phyloP scores from a whole-genome alignment of 495 filamentous ascomycete genomes.

The Penicillium coffeae region DNA sequence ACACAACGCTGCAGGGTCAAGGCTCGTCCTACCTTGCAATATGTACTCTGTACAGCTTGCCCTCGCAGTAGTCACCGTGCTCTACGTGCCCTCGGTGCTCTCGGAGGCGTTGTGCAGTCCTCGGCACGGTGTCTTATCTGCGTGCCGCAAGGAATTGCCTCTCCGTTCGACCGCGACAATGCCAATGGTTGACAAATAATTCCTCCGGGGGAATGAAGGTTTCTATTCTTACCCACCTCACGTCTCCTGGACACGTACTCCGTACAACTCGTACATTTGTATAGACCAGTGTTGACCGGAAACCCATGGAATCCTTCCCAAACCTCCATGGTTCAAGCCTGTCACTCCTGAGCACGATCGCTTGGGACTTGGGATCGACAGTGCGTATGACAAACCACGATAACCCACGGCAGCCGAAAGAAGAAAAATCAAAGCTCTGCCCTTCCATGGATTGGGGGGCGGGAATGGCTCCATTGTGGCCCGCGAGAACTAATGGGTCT shows the following conservation, averaged over 20 bases:
- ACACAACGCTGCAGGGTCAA: neutral
- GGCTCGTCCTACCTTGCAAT: neutral
- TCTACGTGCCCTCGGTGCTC: too few relatives aligned
- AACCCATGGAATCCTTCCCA: neutral
- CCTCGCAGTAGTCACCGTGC: too few relatives aligned
- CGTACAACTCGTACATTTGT: too few relatives aligned
- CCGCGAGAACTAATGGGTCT: neutral
- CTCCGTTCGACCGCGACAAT: neutral
- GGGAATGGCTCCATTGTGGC: neutral
- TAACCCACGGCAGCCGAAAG: too few relatives aligned
- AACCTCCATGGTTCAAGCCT: neutral
- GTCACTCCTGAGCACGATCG: neutral
- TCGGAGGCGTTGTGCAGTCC: neutral
- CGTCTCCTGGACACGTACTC: neutral
- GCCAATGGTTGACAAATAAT: neutral
- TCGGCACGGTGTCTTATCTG: neutral
- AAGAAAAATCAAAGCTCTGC: neutral
- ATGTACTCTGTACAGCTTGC: too few relatives aligned
- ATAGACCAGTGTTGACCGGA: too few relatives aligned
- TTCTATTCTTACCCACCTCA: too few relatives aligned
- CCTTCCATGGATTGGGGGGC: neutral
- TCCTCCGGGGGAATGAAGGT: too few relatives aligned
- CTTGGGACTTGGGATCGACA: neutral
- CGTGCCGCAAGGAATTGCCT: neutral
- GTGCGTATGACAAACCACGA: too few relatives aligned